These are phyloP conservation scores for Mucor lusitanicus DNA, from an alignment of 371 early-diverging fungal species.

Conservation along the genomic window DNA sequence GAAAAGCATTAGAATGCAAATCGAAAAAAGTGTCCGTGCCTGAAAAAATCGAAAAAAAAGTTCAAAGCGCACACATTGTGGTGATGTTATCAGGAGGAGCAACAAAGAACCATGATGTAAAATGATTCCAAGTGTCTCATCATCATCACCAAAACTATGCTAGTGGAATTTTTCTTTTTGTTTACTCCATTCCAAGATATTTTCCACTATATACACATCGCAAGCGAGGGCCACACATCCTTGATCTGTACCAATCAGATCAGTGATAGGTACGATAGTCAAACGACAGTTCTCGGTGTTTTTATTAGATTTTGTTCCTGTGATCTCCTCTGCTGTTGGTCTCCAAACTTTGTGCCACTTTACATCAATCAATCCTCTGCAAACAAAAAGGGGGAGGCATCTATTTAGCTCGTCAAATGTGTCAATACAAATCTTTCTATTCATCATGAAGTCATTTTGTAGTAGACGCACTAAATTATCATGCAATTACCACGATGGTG, in stretches of 20 bases:
- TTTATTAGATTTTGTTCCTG: not conserved
- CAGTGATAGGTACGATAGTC: not conserved
- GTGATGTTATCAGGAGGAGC: not conserved
- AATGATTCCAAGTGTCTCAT: not conserved
- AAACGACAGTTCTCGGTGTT: not conserved
- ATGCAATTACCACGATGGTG: not conserved
- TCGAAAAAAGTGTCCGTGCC: conserved; percentile 1
- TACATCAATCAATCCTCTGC: not conserved
- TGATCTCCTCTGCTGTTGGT: not conserved
- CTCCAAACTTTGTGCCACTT: not conserved
- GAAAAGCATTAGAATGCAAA: not conserved
- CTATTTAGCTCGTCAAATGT: not conserved
- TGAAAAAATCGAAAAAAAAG: not conserved
- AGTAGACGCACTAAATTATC: not conserved
- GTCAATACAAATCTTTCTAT: not conserved
- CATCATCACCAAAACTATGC: not conserved
- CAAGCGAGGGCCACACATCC: not conserved
- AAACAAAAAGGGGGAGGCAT: not conserved
- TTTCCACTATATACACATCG: not conserved
- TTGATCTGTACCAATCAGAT: not conserved
- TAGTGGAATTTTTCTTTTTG: not conserved
- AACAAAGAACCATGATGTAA: not conserved
- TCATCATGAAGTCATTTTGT: not conserved
- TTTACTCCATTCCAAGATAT: not conserved
- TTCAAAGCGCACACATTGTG: not conserved